phyloP scores from a whole-genome alignment of 202 grass and related monocot species.

The Sporobolus alterniflorus region DNA sequence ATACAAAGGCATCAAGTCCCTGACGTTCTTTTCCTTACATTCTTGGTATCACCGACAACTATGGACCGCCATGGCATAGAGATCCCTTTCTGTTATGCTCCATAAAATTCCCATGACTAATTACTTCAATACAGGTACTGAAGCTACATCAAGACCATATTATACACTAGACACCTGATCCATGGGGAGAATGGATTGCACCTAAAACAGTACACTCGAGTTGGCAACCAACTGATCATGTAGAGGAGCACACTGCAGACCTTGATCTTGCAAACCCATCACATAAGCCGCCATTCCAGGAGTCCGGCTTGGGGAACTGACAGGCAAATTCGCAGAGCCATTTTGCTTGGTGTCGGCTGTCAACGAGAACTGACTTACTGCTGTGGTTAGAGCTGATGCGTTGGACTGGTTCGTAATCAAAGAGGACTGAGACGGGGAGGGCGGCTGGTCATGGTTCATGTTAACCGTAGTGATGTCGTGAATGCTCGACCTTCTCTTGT shows the following conservation, averaged over 20 bases:
- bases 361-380: constrained; percentile 28
- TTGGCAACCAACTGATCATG: constrained; percentile 42
- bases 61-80: constrained; percentile 25
- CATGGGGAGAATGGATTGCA: constrained; percentile 6
- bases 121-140: constrained; percentile 55
- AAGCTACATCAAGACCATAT: constrained; percentile 50
- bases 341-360: constrained; percentile 33
- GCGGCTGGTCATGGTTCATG: constrained; percentile 55
- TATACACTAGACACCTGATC: constrained; percentile 45
- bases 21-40: no score
- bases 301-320: constrained; percentile 38
- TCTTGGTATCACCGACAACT: no score
- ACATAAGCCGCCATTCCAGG: constrained; percentile 21
- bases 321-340: background rate
- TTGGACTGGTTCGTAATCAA: constrained; percentile 52
- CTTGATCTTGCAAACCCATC: constrained; percentile 59
- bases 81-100: constrained; percentile 44
- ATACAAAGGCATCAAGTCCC: no score
- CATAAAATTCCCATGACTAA: constrained; percentile 40
- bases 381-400: background rate
- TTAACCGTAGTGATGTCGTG: constrained; percentile 91
- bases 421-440: constrained; percentile 58
- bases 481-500: constrained; percentile 94
- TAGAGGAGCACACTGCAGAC: constrained; percentile 46
- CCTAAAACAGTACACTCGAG: constrained; percentile 50